Conservation (phyloP, 75 land plant genomes). For the Sequoia sempervirens region DNA sequence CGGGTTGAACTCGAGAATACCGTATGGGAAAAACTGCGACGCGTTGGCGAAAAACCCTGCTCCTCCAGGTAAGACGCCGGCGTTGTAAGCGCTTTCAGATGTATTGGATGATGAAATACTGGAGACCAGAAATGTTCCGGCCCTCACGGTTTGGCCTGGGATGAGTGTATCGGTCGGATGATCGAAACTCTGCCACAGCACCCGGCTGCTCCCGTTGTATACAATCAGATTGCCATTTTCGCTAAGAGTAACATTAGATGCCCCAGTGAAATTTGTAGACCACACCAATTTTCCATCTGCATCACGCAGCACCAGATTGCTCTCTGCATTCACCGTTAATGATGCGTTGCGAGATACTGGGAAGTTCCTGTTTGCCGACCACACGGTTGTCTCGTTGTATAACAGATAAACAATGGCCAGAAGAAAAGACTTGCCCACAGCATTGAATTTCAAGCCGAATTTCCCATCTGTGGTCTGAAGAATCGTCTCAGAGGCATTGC, state of each 20-base stretch:
- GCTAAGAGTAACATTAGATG: constrained; percentile 20
- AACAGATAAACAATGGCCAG: neutral
- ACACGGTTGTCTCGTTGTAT: neutral
- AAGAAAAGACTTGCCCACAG: neutral
- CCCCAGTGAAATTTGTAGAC: constrained; percentile 36
- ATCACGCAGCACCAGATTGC: constrained; percentile 3
- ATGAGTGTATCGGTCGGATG: constrained; percentile 69
- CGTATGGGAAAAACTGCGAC: constrained; percentile 23
- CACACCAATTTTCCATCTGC: constrained; percentile 29
- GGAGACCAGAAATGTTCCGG: constrained; percentile 17
- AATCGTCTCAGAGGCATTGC: neutral
- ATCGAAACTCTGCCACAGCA: constrained; percentile 70
- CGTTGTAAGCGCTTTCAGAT: constrained; percentile 26
- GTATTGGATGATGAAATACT: constrained; percentile 17
- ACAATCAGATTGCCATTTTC: constrained; percentile 60
- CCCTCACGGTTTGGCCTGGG: constrained; percentile 40
- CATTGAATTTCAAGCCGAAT: neutral
- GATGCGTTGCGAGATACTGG: neutral
- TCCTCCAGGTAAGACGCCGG: constrained; percentile 12
- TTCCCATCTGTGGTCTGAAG: neutral
- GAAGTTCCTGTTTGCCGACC: constrained; percentile 1
- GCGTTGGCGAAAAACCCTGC: constrained; percentile 12
- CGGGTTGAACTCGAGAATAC: constrained; percentile 36
- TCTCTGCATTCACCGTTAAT: neutral
- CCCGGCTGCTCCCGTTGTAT: constrained; percentile 30